Evolutionary conservation across 352 stramenopile genomes (phyloP), one percentile per base, ranked within the genome.

Genomic region (Globisporangium paddicum): DNA sequence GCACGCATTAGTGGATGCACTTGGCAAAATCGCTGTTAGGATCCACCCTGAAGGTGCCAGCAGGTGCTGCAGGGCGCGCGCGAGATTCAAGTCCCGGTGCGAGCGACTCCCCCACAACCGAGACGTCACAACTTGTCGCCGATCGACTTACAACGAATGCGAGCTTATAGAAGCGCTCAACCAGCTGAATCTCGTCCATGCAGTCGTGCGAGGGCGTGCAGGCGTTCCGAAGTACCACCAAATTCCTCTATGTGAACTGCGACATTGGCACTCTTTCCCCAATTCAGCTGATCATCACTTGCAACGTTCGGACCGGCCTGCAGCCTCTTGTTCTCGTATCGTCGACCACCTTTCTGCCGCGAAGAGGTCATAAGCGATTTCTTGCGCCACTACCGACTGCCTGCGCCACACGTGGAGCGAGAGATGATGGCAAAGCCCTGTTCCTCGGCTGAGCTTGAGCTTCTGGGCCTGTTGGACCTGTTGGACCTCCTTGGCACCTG

Each of bases 401-500:
- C 44, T 18, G 23, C 44, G 44, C 44, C 23, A 50, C 23, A 9
- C 44, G 14, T 50, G 44, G 18, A 21, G 28, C 16, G 44, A 34
- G 44, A 21, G 14, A 50, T 50, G 44, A 50, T 50, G 44, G 23
- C 14, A 13, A 16, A 50, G 23, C 5, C 10, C 23, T 21, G 18
- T 21, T 50, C 44, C 1, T 28, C 44, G 5, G 23, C 52, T 13
- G 77, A 87, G 37, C 47, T 55, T 0, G 72, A 79, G 44, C 55
- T 82, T 0, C 56, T 81, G 32, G 55, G 65, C 10, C 55, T 87
- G 2, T 60, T 87, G 1, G 54, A 78, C 10, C 55, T 87, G 2
- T 60, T 87, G 1, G 54, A 78, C 25, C 68, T 87, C 28, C 73
- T 87, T 56, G 73, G 70, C 63, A 70, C 70, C 58, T 85, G 77